A percentile compares a stretch with the other conserved stretches of the same genome.
These are phyloP conservation scores for Pseudisothecium myosuroides DNA, from an alignment of 225 moss, liverwort and hornwort genomes.

Conservation along the genomic window DNA sequence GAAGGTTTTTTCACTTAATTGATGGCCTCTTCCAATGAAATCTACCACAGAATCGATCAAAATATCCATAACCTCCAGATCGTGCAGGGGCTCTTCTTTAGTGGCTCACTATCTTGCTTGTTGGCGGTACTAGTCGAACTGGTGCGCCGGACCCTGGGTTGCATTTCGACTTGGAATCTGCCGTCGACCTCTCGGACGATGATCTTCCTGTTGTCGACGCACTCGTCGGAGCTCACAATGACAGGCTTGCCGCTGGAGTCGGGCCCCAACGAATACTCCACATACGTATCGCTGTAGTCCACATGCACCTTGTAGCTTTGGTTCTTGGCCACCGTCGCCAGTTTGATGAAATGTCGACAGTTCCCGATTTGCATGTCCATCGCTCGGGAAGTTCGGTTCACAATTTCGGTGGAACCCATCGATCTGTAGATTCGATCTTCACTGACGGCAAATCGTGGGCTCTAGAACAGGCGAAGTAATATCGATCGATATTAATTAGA, in stretches of 20 bases:
- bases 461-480: background rate
- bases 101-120: background rate
- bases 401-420: conserved; percentile 5
- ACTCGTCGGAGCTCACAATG: conserved; percentile 11
- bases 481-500: background rate
- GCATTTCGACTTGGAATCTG: background rate
- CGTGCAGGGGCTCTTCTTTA: background rate
- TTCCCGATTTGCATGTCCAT: background rate
- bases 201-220: conserved; percentile 11
- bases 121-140: background rate
- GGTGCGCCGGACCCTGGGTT: background rate
- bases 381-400: background rate
- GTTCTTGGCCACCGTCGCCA: background rate
- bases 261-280: background rate
- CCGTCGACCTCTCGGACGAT: background rate
- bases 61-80: background rate
- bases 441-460: background rate
- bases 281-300: background rate
- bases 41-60: background rate
- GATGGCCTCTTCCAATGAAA: background rate
- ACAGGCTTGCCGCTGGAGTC: background rate
- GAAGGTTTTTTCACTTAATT: no score
- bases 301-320: background rate
- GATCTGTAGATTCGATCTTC: background rate
- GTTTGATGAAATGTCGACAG: background rate